Evolutionary conservation across 345 rosid genomes (phyloP).

Genomic region (Syzygium oleosum): DNA sequence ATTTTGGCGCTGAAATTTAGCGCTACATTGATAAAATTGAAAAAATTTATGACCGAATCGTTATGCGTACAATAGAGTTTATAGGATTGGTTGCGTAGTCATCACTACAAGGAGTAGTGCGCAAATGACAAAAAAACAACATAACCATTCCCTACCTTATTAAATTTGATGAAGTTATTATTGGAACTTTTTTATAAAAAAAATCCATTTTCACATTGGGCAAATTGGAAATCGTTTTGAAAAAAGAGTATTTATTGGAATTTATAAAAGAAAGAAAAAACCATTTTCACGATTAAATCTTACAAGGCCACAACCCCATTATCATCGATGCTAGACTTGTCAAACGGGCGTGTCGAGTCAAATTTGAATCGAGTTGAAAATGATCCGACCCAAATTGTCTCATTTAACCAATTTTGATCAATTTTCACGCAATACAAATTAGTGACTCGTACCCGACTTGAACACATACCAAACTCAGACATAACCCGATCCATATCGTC

Average conservation of each 20-base stretch:
- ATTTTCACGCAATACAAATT: too few relatives aligned
- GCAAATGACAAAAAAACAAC: not conserved
- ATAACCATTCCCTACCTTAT: not conserved
- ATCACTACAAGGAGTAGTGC: not conserved
- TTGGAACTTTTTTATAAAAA: not conserved
- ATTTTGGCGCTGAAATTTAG: too few relatives aligned
- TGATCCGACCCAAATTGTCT: too few relatives aligned
- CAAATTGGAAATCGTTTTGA: not conserved
- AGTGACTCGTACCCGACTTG: too few relatives aligned
- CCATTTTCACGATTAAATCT: not conserved
- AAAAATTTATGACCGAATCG: fast-evolving
- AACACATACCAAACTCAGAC: too few relatives aligned
- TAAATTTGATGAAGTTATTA: not conserved
- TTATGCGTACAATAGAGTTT: fast-evolving
- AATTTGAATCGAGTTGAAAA: too few relatives aligned
- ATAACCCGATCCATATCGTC: fast-evolving
- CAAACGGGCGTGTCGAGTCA: too few relatives aligned
- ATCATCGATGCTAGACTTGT: not conserved
- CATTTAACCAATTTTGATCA: too few relatives aligned
- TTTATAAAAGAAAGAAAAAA: not conserved
- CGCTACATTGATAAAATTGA: fast-evolving
- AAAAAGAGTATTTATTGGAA: not conserved
- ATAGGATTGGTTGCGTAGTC: fast-evolving
- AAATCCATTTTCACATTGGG: not conserved
- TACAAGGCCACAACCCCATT: not conserved